Evolutionary conservation across 192 early-diverging fungal genomes (phyloP).

Genomic region (Coemansia biformis): DNA sequence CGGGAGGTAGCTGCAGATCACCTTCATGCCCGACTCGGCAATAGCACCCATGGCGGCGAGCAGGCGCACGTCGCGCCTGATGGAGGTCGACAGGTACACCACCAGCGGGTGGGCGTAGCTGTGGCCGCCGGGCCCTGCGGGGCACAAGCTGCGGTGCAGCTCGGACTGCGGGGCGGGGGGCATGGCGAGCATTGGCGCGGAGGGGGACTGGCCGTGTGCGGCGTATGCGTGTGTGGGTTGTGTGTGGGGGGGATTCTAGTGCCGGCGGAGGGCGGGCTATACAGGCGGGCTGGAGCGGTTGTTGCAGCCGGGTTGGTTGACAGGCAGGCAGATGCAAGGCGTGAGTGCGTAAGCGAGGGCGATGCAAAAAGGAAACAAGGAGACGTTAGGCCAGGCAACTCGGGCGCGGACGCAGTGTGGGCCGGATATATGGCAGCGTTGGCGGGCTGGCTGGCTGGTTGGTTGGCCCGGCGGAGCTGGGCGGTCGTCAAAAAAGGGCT

Average conservation of each 20-base stretch:
- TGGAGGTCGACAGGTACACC: conserved; percentile 43
- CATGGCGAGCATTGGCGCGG: conserved; percentile 29
- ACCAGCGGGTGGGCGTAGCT: conserved; percentile 20
- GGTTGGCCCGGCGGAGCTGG: no score
- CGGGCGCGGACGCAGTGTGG: neutral
- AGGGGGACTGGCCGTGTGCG: neutral
- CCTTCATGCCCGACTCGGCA: conserved; percentile 23
- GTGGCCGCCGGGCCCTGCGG: conserved; percentile 14
- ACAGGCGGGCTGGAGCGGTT: neutral
- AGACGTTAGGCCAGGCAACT: no score
- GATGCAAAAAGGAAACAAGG: conserved; percentile 6
- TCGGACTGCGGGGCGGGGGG: conserved; percentile 19
- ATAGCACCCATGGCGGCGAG: conserved; percentile 46
- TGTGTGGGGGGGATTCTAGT: neutral
- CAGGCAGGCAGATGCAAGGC: no score
- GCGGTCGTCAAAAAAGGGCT: neutral
- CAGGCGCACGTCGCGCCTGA: conserved; percentile 45
- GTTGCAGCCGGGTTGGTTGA: no score
- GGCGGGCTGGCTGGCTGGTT: no score
- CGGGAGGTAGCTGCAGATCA: conserved; percentile 46
- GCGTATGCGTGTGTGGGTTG: neutral
- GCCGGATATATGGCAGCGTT: conserved; percentile 5
- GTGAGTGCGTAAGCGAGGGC: neutral
- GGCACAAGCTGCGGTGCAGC: conserved; percentile 23
- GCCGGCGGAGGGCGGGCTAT: neutral